phyloP scores from a whole-genome alignment of 306 rosid genomes.

The Inga leiocalycina region DNA sequence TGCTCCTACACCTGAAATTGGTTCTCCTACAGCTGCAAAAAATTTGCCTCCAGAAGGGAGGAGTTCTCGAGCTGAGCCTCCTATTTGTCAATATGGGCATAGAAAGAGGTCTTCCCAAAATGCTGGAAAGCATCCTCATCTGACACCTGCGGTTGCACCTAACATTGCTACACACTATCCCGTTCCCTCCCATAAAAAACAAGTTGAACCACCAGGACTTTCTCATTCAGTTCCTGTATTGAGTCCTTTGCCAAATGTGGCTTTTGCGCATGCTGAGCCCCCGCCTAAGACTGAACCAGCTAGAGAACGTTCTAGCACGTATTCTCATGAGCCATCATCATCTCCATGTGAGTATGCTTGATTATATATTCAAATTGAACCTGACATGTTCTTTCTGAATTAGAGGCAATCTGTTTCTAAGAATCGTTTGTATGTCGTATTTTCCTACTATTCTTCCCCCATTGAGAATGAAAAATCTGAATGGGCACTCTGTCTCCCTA shows the following conservation, averaged over 20 bases:
- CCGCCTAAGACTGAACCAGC: slow-evolving; percentile 60
- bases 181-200: slow-evolving; percentile 53
- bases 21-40: slow-evolving; percentile 52
- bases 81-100: slow-evolving; percentile 50
- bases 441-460: neutral
- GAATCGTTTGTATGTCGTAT: neutral
- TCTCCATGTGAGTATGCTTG: slow-evolving; percentile 62
- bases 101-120: slow-evolving; percentile 51
- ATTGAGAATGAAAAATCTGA: neutral
- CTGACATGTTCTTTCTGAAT: slow-evolving; percentile 6
- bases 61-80: slow-evolving; percentile 59
- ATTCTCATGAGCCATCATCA: slow-evolving; percentile 41
- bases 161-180: slow-evolving; percentile 36
- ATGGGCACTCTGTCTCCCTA: neutral
- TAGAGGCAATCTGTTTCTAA: neutral
- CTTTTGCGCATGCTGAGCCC: slow-evolving; percentile 73
- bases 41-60: slow-evolving; percentile 49
- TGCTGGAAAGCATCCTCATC: slow-evolving; percentile 48
- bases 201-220: slow-evolving; percentile 48
- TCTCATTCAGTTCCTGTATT: slow-evolving; percentile 57
- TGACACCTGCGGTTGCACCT: slow-evolving; percentile 60
- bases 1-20: slow-evolving; percentile 47
- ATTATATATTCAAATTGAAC: slow-evolving; percentile 18
- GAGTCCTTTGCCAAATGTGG: slow-evolving; percentile 78
- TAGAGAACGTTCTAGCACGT: slow-evolving; percentile 35